Conservation (phyloP, 306 rosid species). For the Quercus suber region DNA sequence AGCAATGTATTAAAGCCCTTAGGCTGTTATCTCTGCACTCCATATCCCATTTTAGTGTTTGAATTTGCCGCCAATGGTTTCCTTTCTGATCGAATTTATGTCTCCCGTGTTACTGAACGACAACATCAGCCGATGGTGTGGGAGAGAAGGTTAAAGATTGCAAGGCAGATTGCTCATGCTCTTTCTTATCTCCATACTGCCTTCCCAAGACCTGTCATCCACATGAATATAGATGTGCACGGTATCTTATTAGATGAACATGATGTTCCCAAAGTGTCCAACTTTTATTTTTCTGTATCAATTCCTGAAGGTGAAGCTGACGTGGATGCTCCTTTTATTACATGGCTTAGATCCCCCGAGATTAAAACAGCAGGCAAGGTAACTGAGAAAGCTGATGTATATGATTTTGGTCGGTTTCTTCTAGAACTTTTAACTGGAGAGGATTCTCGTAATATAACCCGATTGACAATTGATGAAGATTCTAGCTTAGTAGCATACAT, state of each 20-base stretch:
- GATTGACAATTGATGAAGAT: fast-evolving
- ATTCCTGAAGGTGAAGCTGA: conserved; percentile 5
- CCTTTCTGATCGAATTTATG: too few relatives aligned
- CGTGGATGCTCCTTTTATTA: too few relatives aligned
- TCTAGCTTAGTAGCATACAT: background rate
- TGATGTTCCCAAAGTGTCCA: background rate
- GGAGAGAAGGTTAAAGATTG: too few relatives aligned
- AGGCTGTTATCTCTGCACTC: too few relatives aligned
- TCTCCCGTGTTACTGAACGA: too few relatives aligned
- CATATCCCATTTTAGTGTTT: too few relatives aligned
- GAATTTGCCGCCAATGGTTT: too few relatives aligned
- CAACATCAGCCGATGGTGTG: too few relatives aligned
- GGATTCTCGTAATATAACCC: background rate
- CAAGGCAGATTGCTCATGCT: too few relatives aligned
- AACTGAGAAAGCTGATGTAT: conserved; percentile 3
- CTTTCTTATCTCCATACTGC: too few relatives aligned
- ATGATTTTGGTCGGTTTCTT: background rate
- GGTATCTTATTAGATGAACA: background rate
- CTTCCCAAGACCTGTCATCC: background rate
- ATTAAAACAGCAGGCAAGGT: background rate
- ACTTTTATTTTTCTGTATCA: conserved; percentile 1
- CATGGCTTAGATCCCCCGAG: too few relatives aligned
- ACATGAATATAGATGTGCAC: background rate
- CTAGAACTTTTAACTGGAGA: background rate
- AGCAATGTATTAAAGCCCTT: too few relatives aligned